These are phyloP conservation scores for Taphrina pruni DNA, from an alignment of 1,139 yeast species.

Conservation along the genomic window DNA sequence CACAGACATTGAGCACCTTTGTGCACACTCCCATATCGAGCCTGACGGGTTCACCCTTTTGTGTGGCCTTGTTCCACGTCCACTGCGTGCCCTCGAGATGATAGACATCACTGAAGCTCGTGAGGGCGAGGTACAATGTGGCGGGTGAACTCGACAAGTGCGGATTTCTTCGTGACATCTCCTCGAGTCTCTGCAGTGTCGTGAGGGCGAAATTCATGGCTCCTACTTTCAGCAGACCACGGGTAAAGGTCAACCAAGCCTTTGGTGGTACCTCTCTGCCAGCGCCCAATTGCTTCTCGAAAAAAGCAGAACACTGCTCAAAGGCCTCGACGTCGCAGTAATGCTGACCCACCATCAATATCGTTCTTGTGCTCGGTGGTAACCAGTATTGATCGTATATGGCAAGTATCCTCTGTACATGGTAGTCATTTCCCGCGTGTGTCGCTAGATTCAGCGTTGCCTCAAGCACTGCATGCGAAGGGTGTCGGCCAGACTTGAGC, in stretches of 20 bases:
- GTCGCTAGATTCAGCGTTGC: background rate
- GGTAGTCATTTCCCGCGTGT: background rate
- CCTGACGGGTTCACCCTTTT: background rate
- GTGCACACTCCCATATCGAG: constrained; percentile 19
- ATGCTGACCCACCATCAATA: constrained; percentile 1
- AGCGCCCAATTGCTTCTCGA: constrained; percentile 1
- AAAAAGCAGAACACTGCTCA: constrained; percentile 29
- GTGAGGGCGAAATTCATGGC: constrained; percentile 21
- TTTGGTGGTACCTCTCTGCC: constrained; percentile 15
- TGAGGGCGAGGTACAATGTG: constrained; percentile 17
- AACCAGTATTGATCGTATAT: constrained; percentile 14
- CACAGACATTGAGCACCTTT: constrained; percentile 24
- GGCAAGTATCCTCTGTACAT: constrained; percentile 1
- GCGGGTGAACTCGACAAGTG: background rate
- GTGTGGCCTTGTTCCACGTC: constrained; percentile 19
- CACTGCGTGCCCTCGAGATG: constrained; percentile 20
- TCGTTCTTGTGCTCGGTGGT: background rate
- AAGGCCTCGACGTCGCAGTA: constrained; percentile 12
- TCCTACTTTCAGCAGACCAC: background rate
- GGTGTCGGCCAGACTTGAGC: constrained; percentile 4
- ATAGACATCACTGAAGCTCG: constrained; percentile 13
- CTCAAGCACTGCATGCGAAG: constrained; percentile 1
- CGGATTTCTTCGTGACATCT: background rate
- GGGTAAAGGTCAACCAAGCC: constrained; percentile 15
- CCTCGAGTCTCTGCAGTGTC: constrained; percentile 16